Evolutionary conservation across 106 monocot species (phyloP), one percentile per base, ranked within the genome.

Genomic region (Dactylorhiza incarnata): DNA sequence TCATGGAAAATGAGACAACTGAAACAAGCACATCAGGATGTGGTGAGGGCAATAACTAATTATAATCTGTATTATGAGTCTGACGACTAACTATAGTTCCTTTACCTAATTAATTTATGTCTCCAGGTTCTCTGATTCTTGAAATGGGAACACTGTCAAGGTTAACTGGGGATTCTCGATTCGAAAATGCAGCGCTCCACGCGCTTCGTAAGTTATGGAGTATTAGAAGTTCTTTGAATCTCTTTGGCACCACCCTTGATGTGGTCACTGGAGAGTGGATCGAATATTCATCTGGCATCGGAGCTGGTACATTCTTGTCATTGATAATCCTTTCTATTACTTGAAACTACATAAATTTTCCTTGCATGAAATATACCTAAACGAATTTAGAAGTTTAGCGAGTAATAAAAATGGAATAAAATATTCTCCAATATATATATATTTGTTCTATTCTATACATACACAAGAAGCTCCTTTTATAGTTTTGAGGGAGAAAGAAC

Each of bases 11-110:
- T 81, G 95, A 95, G 69, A 92, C 92, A 80, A 85, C 92, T 76
- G 95, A 95, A 88, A 95, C 92, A 73, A 92, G 92, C 85, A 95
- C 92, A 88, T 95, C 95, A 76, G 95, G 95, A 49, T 90, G 92
- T 71, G 92, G 92, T 95, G 70, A 88, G 90, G 54, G 29, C 5
- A 52, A 58, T 78, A 13, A 76, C 46, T 22, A 9, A 43, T 55
- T 47, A 23, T 7, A 50, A 29, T 22, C 63, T 43, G 20, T 51
- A 73, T 44, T 45, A 25, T n/a, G 24, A 16, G 23, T 76, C 48
- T n/a, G 66, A 37, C 11, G 69, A n/a, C 25, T 78, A 76, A 56
- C 29, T 55, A 66, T n/a, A 12, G 68, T 56, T 11, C 20, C 10
- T 8, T 69, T 5, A 13, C 14, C 69, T 17, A 45, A 49, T 29